phyloP scores from a whole-genome alignment of 163 green algal genomes.

The Volvox carteri region DNA sequence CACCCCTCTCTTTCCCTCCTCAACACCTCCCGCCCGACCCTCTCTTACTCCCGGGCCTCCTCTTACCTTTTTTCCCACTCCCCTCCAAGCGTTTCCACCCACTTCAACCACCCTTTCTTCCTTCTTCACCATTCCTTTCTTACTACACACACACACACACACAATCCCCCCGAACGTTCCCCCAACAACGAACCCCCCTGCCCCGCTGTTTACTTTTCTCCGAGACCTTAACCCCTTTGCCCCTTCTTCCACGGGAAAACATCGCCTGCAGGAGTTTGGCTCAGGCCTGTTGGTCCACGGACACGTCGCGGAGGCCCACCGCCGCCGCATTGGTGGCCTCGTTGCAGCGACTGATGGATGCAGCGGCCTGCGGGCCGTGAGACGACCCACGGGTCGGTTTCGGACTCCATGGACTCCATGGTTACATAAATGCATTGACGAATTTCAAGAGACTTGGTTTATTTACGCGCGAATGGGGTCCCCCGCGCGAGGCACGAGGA shows the following conservation, averaged over 20 bases:
- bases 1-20: not conserved
- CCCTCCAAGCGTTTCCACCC: too few relatives aligned
- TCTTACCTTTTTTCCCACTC: not conserved
- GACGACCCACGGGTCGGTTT: not conserved
- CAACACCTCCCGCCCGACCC: not conserved
- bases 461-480: not conserved
- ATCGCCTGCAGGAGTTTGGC: constrained; percentile 10
- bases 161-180: too few relatives aligned
- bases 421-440: not conserved
- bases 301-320: not conserved
- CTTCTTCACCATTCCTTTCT: too few relatives aligned
- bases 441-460: not conserved
- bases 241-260: not conserved
- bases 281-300: constrained; percentile 25
- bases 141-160: too few relatives aligned
- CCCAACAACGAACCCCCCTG: too few relatives aligned
- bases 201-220: not conserved
- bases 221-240: not conserved
- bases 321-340: constrained; percentile 13
- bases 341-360: constrained; percentile 34
- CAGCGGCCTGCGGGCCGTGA: not conserved
- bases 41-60: too few relatives aligned
- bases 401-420: not conserved
- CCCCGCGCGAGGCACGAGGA: too few relatives aligned
- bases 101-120: too few relatives aligned